A percentile compares a stretch with the other conserved stretches of the same genome.
These are phyloP conservation scores for Globisporangium nagaii DNA, from an alignment of 352 stramenopile genomes.

Conservation along the genomic window DNA sequence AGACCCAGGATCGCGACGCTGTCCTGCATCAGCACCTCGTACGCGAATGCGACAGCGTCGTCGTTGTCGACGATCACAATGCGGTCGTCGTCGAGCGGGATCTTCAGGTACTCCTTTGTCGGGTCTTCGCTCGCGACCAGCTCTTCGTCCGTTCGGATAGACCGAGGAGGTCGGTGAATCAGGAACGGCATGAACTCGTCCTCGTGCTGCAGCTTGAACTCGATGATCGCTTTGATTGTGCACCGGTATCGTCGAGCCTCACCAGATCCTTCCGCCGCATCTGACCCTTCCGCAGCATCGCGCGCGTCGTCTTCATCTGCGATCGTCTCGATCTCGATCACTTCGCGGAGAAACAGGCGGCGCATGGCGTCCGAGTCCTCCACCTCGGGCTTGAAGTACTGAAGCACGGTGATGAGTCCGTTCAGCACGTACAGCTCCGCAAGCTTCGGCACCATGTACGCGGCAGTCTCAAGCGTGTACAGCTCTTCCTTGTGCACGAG, in stretches of 20 bases:
- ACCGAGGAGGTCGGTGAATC: constrained; percentile 18
- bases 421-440: constrained; percentile 53
- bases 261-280: neutral
- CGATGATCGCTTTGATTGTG: constrained; percentile 40
- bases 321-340: constrained; percentile 56
- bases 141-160: neutral
- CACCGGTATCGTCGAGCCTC: constrained; percentile 17
- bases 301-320: constrained; percentile 19
- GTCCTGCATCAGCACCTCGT: constrained; percentile 39
- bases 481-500: constrained; percentile 44
- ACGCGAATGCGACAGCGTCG: constrained; percentile 38
- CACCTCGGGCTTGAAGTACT: constrained; percentile 55
- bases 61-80: constrained; percentile 61
- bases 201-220: constrained; percentile 66
- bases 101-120: constrained; percentile 33
- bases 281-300: neutral
- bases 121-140: constrained; percentile 11
- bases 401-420: constrained; percentile 40
- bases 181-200: constrained; percentile 64
- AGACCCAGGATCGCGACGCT: constrained; percentile 36
- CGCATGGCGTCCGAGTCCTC: constrained; percentile 41
- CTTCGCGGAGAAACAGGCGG: constrained; percentile 54
- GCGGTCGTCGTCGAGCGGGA: constrained; percentile 33
- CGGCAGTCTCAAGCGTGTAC: constrained; percentile 40
- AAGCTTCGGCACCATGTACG: constrained; percentile 45